phyloP scores from a whole-genome alignment of 2,329 filamentous ascomycete genomes.

The Cladosporium halotolerans region DNA sequence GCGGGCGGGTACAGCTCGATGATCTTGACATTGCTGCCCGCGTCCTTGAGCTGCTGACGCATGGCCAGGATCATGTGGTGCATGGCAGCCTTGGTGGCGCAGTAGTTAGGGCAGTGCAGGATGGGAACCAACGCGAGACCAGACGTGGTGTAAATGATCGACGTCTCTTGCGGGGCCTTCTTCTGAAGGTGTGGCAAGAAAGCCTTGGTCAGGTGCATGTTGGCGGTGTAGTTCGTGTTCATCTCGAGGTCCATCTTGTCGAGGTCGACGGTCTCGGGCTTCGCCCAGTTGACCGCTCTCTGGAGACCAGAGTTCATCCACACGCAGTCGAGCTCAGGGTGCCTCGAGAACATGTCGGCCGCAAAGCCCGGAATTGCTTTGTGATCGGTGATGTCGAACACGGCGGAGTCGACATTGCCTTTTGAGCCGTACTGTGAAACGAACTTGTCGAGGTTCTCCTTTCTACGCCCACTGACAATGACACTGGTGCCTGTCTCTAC shows the following conservation, averaged over 20 bases:
- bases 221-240: constrained; percentile 46
- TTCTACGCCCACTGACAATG: constrained; percentile 45
- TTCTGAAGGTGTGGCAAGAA: constrained; percentile 46
- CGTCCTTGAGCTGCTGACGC: constrained; percentile 44
- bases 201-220: constrained; percentile 44
- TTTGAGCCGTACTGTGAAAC: constrained; percentile 38
- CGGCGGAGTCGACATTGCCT: constrained; percentile 40
- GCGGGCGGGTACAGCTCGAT: constrained; percentile 51
- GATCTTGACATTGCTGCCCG: constrained; percentile 44
- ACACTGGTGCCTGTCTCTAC: constrained; percentile 43
- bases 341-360: constrained; percentile 35
- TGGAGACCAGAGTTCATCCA: constrained; percentile 51
- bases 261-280: constrained; percentile 44
- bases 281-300: constrained; percentile 43
- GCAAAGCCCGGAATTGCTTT: constrained; percentile 43
- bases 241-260: constrained; percentile 40
- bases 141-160: constrained; percentile 45
- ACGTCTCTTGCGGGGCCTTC: constrained; percentile 35
- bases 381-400: constrained; percentile 48
- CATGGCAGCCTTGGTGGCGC: constrained; percentile 50
- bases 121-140: constrained; percentile 46
- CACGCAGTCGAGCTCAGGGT: constrained; percentile 48
- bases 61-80: constrained; percentile 49
- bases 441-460: constrained; percentile 47
- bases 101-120: constrained; percentile 46